A percentile compares a stretch with the other conserved stretches of the same genome.
Evolutionary conservation across 257 asterid genomes (phyloP).

Genomic region (Orobanche coerulescens): DNA sequence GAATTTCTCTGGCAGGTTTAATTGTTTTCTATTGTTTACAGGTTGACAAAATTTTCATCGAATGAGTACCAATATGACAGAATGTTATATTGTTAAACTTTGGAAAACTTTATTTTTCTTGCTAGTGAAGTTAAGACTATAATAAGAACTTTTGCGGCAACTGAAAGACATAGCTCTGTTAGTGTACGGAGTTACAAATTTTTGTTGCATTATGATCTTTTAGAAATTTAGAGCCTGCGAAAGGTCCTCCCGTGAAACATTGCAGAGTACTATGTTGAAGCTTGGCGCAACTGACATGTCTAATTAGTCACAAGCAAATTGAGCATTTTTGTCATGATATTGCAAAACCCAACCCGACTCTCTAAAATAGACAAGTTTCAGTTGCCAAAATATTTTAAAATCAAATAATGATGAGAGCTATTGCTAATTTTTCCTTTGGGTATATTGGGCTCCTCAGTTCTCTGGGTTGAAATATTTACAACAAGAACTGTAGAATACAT

Average conservation of each 20-base stretch:
- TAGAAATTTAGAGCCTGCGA: too few species aligned
- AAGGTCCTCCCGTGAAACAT: background rate
- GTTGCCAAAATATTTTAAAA: too few species aligned
- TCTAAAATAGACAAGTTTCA: too few species aligned
- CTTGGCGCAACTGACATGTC: background rate
- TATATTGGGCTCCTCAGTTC: too few species aligned
- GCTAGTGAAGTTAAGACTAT: background rate
- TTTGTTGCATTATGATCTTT: background rate
- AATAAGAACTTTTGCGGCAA: background rate
- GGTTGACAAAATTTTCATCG: background rate
- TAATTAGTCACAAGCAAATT: background rate
- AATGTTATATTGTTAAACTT: background rate
- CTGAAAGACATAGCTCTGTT: background rate
- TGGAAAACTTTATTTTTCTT: background rate
- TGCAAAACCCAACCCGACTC: background rate
- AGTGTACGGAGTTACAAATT: background rate
- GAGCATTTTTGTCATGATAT: background rate
- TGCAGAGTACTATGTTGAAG: background rate
- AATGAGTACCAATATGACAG: background rate
- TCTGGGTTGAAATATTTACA: too few species aligned
- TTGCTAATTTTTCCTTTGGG: too few species aligned
- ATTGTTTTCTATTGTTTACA: background rate
- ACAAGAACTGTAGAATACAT: too few species aligned
- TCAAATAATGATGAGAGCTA: too few species aligned
- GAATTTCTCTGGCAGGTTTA: background rate